phyloP scores from a whole-genome alignment of 2,329 filamentous ascomycete genomes.

The Stemphylium vesicarium region DNA sequence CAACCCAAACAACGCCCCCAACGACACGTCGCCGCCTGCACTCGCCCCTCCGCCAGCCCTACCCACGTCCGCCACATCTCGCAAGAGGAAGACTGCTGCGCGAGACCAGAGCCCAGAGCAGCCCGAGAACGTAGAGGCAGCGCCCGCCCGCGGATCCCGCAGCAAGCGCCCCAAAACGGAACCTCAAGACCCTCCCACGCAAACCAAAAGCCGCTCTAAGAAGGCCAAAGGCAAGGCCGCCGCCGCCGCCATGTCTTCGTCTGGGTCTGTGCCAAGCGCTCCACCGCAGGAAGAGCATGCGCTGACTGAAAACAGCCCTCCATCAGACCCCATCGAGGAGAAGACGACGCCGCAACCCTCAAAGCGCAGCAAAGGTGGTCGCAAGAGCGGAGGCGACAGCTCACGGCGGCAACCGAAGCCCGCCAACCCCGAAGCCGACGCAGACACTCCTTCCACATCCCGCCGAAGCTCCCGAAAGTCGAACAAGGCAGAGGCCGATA shows the following conservation, averaged over 20 bases:
- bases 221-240: conserved; percentile 65
- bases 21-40: conserved; percentile 40
- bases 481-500: conserved; percentile 65
- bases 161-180: conserved; percentile 69
- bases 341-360: conserved; percentile 66
- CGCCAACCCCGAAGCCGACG: conserved; percentile 26
- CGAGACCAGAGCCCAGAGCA: conserved; percentile 55
- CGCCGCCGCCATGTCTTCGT: conserved; percentile 69
- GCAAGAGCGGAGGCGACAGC: conserved; percentile 65
- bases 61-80: conserved; percentile 57
- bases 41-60: conserved; percentile 51
- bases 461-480: conserved; percentile 42
- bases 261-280: conserved; percentile 60
- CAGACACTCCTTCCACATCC: conserved; percentile 37
- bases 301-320: conserved; percentile 58
- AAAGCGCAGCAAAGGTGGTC: conserved; percentile 76
- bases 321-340: conserved; percentile 69
- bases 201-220: conserved; percentile 57
- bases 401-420: conserved; percentile 20
- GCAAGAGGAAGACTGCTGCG: conserved; percentile 77
- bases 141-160: conserved; percentile 45
- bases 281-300: conserved; percentile 4
- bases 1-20: conserved; percentile 56
- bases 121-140: conserved; percentile 39
- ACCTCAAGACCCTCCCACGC: conserved; percentile 54